Conservation (phyloP, 2,329 filamentous ascomycete species). For the Fusarium sp. region DNA sequence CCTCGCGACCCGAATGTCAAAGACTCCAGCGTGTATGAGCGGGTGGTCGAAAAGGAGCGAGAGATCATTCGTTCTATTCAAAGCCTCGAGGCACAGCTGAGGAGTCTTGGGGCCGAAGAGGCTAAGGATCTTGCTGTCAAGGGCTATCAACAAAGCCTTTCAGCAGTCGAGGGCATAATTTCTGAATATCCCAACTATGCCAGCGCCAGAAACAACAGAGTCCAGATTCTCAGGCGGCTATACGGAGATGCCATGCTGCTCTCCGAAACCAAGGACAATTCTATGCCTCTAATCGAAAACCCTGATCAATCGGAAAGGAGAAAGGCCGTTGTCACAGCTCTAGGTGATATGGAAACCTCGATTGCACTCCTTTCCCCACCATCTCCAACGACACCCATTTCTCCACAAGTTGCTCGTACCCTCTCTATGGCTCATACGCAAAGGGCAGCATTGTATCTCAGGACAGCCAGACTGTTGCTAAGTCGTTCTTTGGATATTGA, state of each 20-base stretch:
- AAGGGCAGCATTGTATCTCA: constrained; percentile 73
- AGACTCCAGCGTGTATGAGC: constrained; percentile 64
- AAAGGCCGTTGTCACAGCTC: constrained; percentile 56
- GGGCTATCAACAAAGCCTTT: constrained; percentile 63
- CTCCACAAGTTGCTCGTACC: constrained; percentile 73
- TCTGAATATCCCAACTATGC: constrained; percentile 73
- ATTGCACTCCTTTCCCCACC: constrained; percentile 70
- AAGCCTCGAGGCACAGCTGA: constrained; percentile 66
- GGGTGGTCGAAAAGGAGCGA: constrained; percentile 64
- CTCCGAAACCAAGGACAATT: constrained; percentile 53
- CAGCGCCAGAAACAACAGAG: constrained; percentile 80
- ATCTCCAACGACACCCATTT: constrained; percentile 66
- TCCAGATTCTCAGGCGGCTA: constrained; percentile 73
- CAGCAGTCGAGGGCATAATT: constrained; percentile 68
- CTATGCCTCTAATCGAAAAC: constrained; percentile 58
- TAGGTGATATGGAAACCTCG: constrained; percentile 69
- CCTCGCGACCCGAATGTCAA: constrained; percentile 70
- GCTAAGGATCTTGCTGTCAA: constrained; percentile 55
- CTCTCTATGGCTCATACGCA: constrained; percentile 80
- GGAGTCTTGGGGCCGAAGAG: constrained; percentile 56
- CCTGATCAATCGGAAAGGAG: constrained; percentile 55
- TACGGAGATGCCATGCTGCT: constrained; percentile 73
- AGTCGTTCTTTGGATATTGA: constrained; percentile 57
- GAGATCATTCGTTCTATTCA: constrained; percentile 68
- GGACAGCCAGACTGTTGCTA: constrained; percentile 65